Conservation (phyloP, 2,329 filamentous ascomycete genomes). For the Fusarium algeriense region DNA sequence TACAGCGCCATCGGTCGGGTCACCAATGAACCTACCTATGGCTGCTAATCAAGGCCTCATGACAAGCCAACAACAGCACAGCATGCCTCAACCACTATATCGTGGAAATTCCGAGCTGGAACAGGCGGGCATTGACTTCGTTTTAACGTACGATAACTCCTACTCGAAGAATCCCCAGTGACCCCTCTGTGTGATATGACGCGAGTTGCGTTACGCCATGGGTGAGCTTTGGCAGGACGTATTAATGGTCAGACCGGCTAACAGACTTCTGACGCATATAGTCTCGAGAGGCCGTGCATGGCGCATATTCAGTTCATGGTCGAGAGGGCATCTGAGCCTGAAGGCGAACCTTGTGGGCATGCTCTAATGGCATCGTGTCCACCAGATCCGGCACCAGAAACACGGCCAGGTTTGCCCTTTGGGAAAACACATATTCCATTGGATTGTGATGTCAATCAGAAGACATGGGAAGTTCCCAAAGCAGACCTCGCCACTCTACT, state of each 20-base stretch:
- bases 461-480: constrained; percentile 84
- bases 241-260: constrained; percentile 53
- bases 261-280: constrained; percentile 65
- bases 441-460: constrained; percentile 62
- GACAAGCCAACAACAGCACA: constrained; percentile 50
- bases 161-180: constrained; percentile 73
- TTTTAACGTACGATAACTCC: constrained; percentile 82
- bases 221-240: constrained; percentile 39
- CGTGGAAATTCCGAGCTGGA: constrained; percentile 75
- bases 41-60: constrained; percentile 43
- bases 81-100: constrained; percentile 39
- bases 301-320: constrained; percentile 86
- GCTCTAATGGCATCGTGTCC: constrained; percentile 94
- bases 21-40: constrained; percentile 45
- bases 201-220: constrained; percentile 33
- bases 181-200: constrained; percentile 66
- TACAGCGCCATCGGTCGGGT: constrained; percentile 55
- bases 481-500: constrained; percentile 84
- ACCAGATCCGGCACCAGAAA: constrained; percentile 70
- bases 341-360: constrained; percentile 83
- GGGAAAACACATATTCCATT: constrained; percentile 58
- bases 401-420: constrained; percentile 65
- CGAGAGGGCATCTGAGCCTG: constrained; percentile 68
- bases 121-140: constrained; percentile 89
- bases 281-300: constrained; percentile 93